These are phyloP conservation scores for Colletotrichum kahawae DNA, from an alignment of 2,329 filamentous ascomycete species.

Conservation along the genomic window DNA sequence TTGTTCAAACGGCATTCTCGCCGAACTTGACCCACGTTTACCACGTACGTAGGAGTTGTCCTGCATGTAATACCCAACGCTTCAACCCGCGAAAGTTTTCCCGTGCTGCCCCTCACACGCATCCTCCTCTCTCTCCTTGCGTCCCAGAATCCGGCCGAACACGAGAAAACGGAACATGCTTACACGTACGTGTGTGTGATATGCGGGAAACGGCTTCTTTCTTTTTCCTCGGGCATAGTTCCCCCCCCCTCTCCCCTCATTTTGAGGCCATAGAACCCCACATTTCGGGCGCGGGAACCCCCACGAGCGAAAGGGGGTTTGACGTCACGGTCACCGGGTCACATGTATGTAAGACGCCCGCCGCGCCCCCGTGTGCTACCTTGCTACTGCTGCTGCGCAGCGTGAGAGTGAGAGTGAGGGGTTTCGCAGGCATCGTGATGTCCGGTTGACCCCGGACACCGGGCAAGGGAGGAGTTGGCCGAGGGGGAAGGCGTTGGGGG, in stretches of 20 bases:
- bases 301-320: not conserved
- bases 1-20: not conserved
- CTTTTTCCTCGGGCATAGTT: not conserved
- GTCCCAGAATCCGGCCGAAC: not conserved
- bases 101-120: not conserved
- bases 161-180: not conserved
- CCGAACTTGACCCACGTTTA: not conserved
- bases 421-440: not conserved
- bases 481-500: too few species aligned
- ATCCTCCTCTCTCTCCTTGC: not conserved
- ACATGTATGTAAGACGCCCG: not conserved
- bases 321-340: not conserved
- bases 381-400: not conserved
- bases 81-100: not conserved
- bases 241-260: not conserved
- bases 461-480: not conserved
- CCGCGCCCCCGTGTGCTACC: not conserved
- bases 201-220: not conserved
- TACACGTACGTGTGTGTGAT: not conserved
- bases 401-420: not conserved
- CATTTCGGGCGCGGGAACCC: not conserved
- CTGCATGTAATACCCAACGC: not conserved
- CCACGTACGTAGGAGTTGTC: not conserved
- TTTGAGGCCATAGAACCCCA: not conserved
- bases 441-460: not conserved